phyloP scores from a whole-genome alignment of 1,139 yeast genomes.

The Kurtzmaniella quercitrusa region DNA sequence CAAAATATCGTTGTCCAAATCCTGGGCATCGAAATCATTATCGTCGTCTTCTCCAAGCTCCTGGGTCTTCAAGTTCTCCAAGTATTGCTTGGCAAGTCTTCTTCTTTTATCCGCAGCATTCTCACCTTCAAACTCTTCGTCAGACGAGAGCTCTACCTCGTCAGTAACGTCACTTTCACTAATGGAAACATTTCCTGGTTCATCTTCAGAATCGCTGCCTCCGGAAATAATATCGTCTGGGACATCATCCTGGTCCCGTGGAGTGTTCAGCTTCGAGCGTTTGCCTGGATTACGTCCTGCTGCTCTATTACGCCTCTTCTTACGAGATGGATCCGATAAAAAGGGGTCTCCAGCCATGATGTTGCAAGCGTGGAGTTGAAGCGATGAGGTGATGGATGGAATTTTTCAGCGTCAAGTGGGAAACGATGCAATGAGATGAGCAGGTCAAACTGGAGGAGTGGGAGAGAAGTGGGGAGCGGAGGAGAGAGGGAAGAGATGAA shows the following conservation, averaged over 20 bases:
- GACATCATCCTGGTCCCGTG: not conserved
- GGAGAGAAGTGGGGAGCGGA: not conserved
- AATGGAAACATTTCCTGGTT: conserved; percentile 19
- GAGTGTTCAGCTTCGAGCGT: conserved; percentile 7
- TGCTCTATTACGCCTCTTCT: conserved; percentile 36
- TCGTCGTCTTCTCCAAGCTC: conserved; percentile 41
- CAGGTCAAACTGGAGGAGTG: not conserved
- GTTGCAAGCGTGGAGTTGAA: conserved; percentile 1
- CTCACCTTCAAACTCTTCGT: conserved; percentile 70
- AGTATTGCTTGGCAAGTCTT: conserved; percentile 87
- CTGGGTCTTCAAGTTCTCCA: conserved; percentile 69
- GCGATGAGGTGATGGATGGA: conserved; percentile 3
- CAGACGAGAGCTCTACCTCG: conserved; percentile 50
- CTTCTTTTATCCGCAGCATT: conserved; percentile 92
- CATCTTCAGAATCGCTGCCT: conserved; percentile 32
- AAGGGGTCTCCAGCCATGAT: conserved; percentile 56
- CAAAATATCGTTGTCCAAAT: conserved; percentile 81
- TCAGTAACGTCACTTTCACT: conserved; percentile 23
- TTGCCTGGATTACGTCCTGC: conserved; percentile 10
- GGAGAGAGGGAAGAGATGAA: not conserved
- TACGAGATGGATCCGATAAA: conserved; percentile 55
- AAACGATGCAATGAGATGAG: not conserved
- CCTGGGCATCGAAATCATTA: conserved; percentile 80
- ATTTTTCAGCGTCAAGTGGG: conserved; percentile 1
- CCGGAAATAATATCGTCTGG: conserved; percentile 40